Percentiles rank a stretch among this genome's conserved stretches.
Conservation (phyloP, 805 yeast species). For the Ogataea ganodermae region DNA sequence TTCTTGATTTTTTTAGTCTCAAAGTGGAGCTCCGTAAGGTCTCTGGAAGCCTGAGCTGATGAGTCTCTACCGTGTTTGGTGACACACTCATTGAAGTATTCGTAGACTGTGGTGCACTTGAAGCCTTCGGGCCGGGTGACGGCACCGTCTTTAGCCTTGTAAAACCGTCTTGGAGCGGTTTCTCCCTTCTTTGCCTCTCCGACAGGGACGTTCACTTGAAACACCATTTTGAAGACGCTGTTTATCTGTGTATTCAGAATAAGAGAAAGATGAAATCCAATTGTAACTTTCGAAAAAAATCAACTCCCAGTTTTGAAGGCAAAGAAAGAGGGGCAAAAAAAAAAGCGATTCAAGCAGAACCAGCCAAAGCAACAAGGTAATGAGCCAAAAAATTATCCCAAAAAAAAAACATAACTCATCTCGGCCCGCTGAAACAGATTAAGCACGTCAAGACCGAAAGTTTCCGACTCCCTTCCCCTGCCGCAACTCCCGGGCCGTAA, state of each 20-base stretch:
- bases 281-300: neutral
- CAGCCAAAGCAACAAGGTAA: too few species aligned
- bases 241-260: neutral
- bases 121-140: constrained; percentile 63
- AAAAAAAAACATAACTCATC: neutral
- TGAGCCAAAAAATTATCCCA: too few species aligned
- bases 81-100: constrained; percentile 64
- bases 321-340: constrained; percentile 2
- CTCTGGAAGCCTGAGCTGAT: constrained; percentile 76
- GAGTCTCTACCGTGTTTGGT: constrained; percentile 52
- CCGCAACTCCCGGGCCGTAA: too few species aligned
- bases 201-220: constrained; percentile 54
- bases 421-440: neutral
- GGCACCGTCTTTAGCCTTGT: constrained; percentile 46
- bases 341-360: constrained; percentile 1
- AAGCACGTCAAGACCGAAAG: neutral
- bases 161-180: constrained; percentile 79
- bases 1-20: constrained; percentile 77
- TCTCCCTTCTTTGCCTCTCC: constrained; percentile 75
- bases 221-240: constrained; percentile 25
- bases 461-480: neutral
- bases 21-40: constrained; percentile 66
- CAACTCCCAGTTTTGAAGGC: neutral
- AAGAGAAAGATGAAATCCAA: neutral
- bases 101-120: constrained; percentile 69